Evolutionary conservation across 1,139 yeast species (phyloP).

Genomic region (Yamadazyma blattariae): DNA sequence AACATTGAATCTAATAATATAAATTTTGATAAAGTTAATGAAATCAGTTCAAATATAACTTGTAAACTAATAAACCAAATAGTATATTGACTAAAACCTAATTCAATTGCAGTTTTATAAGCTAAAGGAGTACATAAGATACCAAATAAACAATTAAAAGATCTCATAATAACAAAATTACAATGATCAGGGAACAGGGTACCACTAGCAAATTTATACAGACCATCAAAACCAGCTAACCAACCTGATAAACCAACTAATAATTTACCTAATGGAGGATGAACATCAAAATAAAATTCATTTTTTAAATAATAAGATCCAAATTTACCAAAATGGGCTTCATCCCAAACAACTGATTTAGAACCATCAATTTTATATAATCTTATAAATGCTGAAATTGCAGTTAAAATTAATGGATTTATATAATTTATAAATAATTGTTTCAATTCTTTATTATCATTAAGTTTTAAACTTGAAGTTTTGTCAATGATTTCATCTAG

Average conservation of each 20-base stretch:
- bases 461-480: slow-evolving; percentile 23
- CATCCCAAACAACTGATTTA: slow-evolving; percentile 79
- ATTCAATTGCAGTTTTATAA: slow-evolving; percentile 83
- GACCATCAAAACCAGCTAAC: slow-evolving; percentile 91
- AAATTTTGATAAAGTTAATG: slow-evolving; percentile 86
- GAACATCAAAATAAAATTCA: slow-evolving; percentile 96
- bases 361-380: slow-evolving; percentile 63
- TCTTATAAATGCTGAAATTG: slow-evolving; percentile 64
- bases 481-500: slow-evolving; percentile 25
- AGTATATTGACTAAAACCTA: slow-evolving; percentile 76
- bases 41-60: slow-evolving; percentile 84
- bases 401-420: slow-evolving; percentile 44
- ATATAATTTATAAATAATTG: slow-evolving; percentile 18
- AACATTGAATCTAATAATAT: slow-evolving; percentile 96
- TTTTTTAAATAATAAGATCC: slow-evolving; percentile 91
- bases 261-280: slow-evolving; percentile 98
- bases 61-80: slow-evolving; percentile 87
- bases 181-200: slow-evolving; percentile 79
- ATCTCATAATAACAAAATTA: slow-evolving; percentile 87
- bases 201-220: slow-evolving; percentile 93
- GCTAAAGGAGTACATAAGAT: slow-evolving; percentile 92
- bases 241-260: slow-evolving; percentile 92
- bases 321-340: slow-evolving; percentile 85
- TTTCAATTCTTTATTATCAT: slow-evolving; percentile 6
- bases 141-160: slow-evolving; percentile 88